Evolutionary conservation across 164 flowering plant genomes (phyloP).

Genomic region (Magnolia sinica): DNA sequence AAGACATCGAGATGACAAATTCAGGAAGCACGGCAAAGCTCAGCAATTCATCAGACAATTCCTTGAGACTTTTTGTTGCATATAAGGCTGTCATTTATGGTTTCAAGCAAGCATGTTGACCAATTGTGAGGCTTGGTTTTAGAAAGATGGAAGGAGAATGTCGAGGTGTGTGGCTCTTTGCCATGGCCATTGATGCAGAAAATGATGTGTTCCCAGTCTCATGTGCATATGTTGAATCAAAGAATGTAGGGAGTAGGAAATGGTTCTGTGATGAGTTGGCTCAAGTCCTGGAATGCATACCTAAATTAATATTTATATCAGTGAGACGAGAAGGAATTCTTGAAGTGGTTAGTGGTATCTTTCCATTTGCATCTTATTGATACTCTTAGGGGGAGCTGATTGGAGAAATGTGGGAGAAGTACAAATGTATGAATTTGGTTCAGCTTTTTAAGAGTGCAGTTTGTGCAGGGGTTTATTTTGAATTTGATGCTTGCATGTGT

Average conservation of each 20-base stretch:
- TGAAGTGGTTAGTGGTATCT: neutral
- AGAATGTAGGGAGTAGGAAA: neutral
- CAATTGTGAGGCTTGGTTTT: neutral
- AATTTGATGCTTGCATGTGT: neutral
- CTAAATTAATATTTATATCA: neutral
- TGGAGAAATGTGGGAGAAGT: neutral
- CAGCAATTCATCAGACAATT: neutral
- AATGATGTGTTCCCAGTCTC: neutral
- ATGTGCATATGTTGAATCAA: neutral
- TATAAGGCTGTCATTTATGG: neutral
- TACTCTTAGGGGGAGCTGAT: neutral
- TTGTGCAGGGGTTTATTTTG: neutral
- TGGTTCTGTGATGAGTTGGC: conserved; percentile 3
- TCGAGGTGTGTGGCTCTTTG: neutral
- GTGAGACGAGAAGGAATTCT: neutral
- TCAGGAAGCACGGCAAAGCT: neutral
- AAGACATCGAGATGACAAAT: neutral
- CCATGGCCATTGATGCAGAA: neutral
- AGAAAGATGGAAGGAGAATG: neutral
- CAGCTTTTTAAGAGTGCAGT: neutral
- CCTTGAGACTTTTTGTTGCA: neutral
- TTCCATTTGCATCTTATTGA: neutral
- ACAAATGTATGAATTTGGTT: neutral
- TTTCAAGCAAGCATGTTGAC: neutral
- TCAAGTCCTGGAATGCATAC: neutral